A percentile compares a stretch with the other conserved stretches of the same genome.
These are phyloP conservation scores for Gentiana dahurica DNA, from an alignment of 257 asterid species.

Conservation along the genomic window DNA sequence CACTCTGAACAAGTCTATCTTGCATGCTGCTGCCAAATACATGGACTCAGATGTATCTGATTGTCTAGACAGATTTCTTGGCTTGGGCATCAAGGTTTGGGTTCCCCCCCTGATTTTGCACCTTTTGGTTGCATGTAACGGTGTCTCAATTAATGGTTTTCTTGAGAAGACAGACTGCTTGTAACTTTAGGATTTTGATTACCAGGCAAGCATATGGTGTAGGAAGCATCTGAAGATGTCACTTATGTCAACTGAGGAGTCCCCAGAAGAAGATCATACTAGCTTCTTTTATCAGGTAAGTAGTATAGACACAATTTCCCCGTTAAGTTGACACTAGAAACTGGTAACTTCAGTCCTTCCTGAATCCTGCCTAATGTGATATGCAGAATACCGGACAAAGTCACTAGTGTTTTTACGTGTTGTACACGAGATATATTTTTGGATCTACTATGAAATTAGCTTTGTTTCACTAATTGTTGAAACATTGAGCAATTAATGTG, in stretches of 20 bases:
- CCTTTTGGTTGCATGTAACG: too few species aligned
- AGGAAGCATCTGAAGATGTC: constrained; percentile 92
- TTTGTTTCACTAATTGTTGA: too few species aligned
- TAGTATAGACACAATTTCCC: neutral
- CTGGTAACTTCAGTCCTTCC: too few species aligned
- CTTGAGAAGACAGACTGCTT: neutral
- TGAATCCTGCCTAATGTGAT: too few species aligned
- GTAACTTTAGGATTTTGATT: constrained; percentile 2
- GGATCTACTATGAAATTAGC: too few species aligned
- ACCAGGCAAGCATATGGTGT: constrained; percentile 77
- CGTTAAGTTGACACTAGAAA: too few species aligned
- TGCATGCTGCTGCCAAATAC: constrained; percentile 59
- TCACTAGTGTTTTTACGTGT: too few species aligned
- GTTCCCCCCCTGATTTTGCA: neutral
- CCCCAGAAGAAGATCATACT: constrained; percentile 88
- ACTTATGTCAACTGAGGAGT: constrained; percentile 75
- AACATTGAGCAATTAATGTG: too few species aligned
- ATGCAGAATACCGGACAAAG: too few species aligned
- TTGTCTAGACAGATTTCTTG: constrained; percentile 45
- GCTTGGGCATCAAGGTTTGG: constrained; percentile 62
- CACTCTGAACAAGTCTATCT: constrained; percentile 60
- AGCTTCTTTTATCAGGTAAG: constrained; percentile 74
- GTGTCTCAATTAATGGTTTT: neutral
- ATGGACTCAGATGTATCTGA: constrained; percentile 54
- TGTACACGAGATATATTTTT: too few species aligned